Evolutionary conservation across 2,329 filamentous ascomycete species (phyloP).

Genomic region (Aspergillus proliferans): DNA sequence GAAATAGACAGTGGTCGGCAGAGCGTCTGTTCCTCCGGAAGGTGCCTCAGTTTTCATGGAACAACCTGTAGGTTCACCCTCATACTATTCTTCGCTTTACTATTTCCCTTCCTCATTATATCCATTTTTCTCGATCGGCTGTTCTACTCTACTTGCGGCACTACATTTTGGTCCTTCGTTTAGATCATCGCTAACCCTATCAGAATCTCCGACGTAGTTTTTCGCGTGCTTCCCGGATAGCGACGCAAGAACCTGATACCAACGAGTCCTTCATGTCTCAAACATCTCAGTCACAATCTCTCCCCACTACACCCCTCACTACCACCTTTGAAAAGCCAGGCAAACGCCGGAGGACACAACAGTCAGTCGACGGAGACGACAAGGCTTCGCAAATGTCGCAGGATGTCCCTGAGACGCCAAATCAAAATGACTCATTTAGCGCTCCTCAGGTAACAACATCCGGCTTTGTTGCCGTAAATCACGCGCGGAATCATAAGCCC

Average conservation of each 20-base stretch:
- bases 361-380: slow-evolving; percentile 8
- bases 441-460: slow-evolving; percentile 5
- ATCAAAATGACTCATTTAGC: slow-evolving; percentile 2
- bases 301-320: slow-evolving; percentile 15
- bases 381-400: slow-evolving; percentile 6
- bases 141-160: neutral
- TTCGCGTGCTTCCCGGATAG: slow-evolving; percentile 15
- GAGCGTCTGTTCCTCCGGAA: neutral
- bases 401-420: slow-evolving; percentile 5
- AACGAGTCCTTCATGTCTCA: slow-evolving; percentile 10
- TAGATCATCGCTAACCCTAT: neutral
- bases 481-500: slow-evolving; percentile 6
- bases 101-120: neutral
- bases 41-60: neutral
- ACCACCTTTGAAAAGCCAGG: slow-evolving; percentile 16
- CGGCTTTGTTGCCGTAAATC: slow-evolving; percentile 1
- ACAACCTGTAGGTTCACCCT: neutral
- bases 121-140: neutral
- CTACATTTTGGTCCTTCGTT: too few species aligned
- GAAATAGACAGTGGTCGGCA: neutral
- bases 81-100: neutral
- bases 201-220: slow-evolving; percentile 12
- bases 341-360: slow-evolving; percentile 16
- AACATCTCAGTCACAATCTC: slow-evolving; percentile 17
- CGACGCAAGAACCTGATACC: slow-evolving; percentile 11